phyloP scores from a whole-genome alignment of 805 yeast genomes.

The Cyberlindnera mississippiensis region DNA sequence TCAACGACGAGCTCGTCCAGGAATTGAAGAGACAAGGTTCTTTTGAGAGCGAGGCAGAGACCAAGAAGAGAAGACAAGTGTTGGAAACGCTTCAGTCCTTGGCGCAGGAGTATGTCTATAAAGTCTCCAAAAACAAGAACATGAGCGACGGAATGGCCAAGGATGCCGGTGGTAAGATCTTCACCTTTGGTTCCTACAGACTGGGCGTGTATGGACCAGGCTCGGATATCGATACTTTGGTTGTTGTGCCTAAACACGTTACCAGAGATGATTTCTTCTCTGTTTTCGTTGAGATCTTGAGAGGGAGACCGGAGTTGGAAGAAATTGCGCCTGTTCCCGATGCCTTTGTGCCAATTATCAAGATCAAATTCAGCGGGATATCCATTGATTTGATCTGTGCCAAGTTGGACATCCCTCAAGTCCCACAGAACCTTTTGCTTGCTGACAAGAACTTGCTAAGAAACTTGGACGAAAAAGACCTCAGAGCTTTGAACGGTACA shows the following conservation, averaged over 20 bases:
- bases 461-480: constrained; percentile 87
- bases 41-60: constrained; percentile 83
- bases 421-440: constrained; percentile 69
- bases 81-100: constrained; percentile 67
- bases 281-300: constrained; percentile 67
- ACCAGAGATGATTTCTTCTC: constrained; percentile 84
- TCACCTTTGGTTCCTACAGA: constrained; percentile 91
- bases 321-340: constrained; percentile 94
- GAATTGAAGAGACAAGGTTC: constrained; percentile 83
- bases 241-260: constrained; percentile 97
- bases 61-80: constrained; percentile 75
- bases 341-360: constrained; percentile 96
- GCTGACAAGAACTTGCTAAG: constrained; percentile 81
- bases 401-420: constrained; percentile 73
- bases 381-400: constrained; percentile 91
- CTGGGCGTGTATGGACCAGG: constrained; percentile 98
- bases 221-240: constrained; percentile 92
- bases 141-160: constrained; percentile 97
- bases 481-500: constrained; percentile 90
- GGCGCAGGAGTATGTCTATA: constrained; percentile 77
- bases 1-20: constrained; percentile 72
- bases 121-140: constrained; percentile 74
- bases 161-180: constrained; percentile 98
- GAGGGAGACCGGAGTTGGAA: constrained; percentile 75
- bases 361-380: constrained; percentile 84